Evolutionary conservation across 176 grass and related monocot species (phyloP).

Genomic region (Saccharum spontaneum): DNA sequence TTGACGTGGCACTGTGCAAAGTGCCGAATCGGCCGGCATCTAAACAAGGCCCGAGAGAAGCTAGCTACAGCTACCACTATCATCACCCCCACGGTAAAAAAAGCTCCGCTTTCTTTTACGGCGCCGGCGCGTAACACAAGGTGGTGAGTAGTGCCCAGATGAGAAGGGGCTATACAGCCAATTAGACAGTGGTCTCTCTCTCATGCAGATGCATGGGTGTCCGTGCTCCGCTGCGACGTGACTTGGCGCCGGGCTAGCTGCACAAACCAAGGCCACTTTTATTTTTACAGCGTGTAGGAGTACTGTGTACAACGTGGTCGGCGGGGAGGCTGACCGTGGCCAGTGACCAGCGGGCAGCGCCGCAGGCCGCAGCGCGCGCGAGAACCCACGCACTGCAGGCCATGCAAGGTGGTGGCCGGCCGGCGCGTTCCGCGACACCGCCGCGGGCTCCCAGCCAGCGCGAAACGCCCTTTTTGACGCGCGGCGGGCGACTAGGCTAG

Average conservation of each 20-base stretch:
- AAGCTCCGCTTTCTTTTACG: not conserved
- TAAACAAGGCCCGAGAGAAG: too few relatives aligned
- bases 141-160: slow-evolving; percentile 36
- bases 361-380: not conserved
- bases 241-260: not conserved
- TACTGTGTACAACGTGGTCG: not conserved
- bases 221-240: not conserved
- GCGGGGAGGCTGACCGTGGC: not conserved
- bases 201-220: not conserved
- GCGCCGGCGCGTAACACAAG: slow-evolving; percentile 28
- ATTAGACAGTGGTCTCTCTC: not conserved
- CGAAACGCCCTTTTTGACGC: slow-evolving; percentile 19
- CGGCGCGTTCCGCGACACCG: slow-evolving; percentile 24
- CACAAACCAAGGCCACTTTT: too few relatives aligned
- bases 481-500: not conserved
- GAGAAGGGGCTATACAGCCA: slow-evolving; percentile 20
- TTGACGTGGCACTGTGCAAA: too few relatives aligned
- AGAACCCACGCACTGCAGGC: too few relatives aligned
- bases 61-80: too few relatives aligned
- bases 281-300: not conserved
- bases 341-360: not conserved
- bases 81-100: not conserved
- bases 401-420: not conserved
- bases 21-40: too few relatives aligned
- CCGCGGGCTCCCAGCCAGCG: slow-evolving; percentile 20